Base-by-base conservation (phyloP, 176 grass and related monocot species). In the Oryza longistaminata region DNA sequence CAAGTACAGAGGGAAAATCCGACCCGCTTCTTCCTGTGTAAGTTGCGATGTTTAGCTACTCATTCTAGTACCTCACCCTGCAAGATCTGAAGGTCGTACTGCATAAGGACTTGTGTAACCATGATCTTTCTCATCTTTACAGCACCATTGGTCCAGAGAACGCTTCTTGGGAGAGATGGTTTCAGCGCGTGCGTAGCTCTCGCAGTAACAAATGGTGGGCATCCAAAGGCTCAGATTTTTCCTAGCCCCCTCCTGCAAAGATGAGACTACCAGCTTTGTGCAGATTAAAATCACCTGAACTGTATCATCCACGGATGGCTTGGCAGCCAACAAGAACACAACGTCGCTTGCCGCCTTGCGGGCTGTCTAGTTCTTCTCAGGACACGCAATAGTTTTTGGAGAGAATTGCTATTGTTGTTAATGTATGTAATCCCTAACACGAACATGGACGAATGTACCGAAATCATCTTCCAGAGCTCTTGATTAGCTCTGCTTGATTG, bases 131-230 rank as follows among this genome's bases (percentile, higher is more conserved):
- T 22, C 7, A 6, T 79, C 70, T 82, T 87, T 66, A 50, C 91
- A 99, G 96, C 67, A 96, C 91, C 17, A 92, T 83, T 50, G 94
- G 93, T 68, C 96, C 96, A 5, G 93, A 98, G 74, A 89, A 93
- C 77, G 65, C 88, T 83, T 91, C 96, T 9, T 98, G 96, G 96
- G 87, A 98, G 52, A 90, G 96, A 34, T 98, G 96, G 96, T 98
- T 98, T 74, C 91, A 95, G 71, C 89, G 91, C 21, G 93, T 95
- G 17, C 93, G 93, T 35, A 94, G 95, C 83, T 93, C 93, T 64
- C 96, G 85, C 60, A 88, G 91, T 74, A 87, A 88, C 80, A 98
- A 93, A 87, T 98, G 96, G 96, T 98, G 96, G 96, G 71, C 87
- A 25, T 49, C 82, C 40, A 93, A 81, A 92, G 86, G 91, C 78